These are phyloP conservation scores for Oidiodendron maius DNA, from an alignment of 495 filamentous ascomycete genomes.

Conservation along the genomic window DNA sequence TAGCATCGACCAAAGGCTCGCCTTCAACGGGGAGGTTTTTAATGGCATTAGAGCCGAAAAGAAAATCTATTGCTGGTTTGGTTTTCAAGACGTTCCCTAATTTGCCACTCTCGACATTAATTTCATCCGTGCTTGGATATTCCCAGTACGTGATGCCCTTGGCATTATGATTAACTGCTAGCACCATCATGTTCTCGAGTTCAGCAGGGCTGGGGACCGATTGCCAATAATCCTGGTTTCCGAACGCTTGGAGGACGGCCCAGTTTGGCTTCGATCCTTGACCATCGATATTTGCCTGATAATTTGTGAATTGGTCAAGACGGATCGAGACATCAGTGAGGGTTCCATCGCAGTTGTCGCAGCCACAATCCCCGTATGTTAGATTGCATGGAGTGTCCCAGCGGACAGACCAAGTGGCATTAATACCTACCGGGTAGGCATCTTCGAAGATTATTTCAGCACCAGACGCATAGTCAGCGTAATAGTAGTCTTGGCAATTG, in stretches of 20 bases:
- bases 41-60: constrained; percentile 35
- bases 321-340: constrained; percentile 51
- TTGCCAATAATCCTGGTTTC: constrained; percentile 54
- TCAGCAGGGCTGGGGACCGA: constrained; percentile 50
- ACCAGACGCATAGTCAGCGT: constrained; percentile 49
- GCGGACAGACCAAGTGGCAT: constrained; percentile 39
- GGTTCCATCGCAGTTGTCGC: constrained; percentile 56
- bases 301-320: constrained; percentile 41
- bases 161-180: constrained; percentile 58
- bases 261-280: constrained; percentile 45
- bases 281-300: constrained; percentile 33
- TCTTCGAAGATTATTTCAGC: constrained; percentile 65
- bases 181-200: constrained; percentile 51
- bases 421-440: constrained; percentile 59
- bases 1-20: constrained; percentile 31
- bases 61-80: constrained; percentile 28
- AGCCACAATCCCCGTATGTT: constrained; percentile 68
- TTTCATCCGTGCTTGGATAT: constrained; percentile 37
- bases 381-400: constrained; percentile 53
- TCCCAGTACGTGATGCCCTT: constrained; percentile 45
- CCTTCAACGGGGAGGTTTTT: constrained; percentile 13
- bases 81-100: constrained; percentile 38
- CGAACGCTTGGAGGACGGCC: constrained; percentile 60
- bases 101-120: constrained; percentile 38
- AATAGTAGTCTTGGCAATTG: constrained; percentile 70